These are phyloP conservation scores for Aspergillus sergii DNA, from an alignment of 2,329 filamentous ascomycete genomes.

Conservation along the genomic window DNA sequence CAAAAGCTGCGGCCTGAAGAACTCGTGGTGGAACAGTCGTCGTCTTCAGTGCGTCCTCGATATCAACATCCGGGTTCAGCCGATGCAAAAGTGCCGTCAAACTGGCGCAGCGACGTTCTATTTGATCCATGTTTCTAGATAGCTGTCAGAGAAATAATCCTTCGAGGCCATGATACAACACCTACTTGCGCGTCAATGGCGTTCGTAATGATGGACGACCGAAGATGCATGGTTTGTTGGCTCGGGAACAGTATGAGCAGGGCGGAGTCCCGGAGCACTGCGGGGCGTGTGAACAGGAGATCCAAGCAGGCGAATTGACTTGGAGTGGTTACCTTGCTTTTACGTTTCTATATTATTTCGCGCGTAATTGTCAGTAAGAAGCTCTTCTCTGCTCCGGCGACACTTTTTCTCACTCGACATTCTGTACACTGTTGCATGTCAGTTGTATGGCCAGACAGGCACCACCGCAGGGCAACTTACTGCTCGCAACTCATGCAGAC, in stretches of 20 bases:
- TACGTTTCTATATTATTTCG: slow-evolving; percentile 8
- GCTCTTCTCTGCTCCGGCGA: too few species aligned
- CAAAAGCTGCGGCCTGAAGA: too few species aligned
- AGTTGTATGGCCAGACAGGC: too few species aligned
- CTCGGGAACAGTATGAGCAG: slow-evolving; percentile 17
- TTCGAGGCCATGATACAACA: neutral
- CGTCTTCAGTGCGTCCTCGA: neutral
- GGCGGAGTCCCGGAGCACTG: slow-evolving; percentile 21
- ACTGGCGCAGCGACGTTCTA: slow-evolving; percentile 15
- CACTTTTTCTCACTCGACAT: too few species aligned
- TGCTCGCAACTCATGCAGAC: too few species aligned
- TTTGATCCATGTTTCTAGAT: slow-evolving; percentile 19
- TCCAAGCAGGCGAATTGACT: neutral
- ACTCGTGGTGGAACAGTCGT: too few species aligned
- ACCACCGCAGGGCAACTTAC: too few species aligned
- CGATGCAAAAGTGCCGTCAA: slow-evolving; percentile 10
- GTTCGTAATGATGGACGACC: slow-evolving; percentile 14
- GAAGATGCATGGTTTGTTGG: slow-evolving; percentile 17
- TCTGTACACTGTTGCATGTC: neutral
- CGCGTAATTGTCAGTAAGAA: neutral
- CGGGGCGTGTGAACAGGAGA: neutral
- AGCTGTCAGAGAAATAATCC: too few species aligned
- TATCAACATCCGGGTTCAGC: slow-evolving; percentile 18
- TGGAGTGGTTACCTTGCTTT: slow-evolving; percentile 10
- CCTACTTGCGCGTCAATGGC: slow-evolving; percentile 20